phyloP scores from a whole-genome alignment of 139 green algal genomes.

The Chlorella sp. region DNA sequence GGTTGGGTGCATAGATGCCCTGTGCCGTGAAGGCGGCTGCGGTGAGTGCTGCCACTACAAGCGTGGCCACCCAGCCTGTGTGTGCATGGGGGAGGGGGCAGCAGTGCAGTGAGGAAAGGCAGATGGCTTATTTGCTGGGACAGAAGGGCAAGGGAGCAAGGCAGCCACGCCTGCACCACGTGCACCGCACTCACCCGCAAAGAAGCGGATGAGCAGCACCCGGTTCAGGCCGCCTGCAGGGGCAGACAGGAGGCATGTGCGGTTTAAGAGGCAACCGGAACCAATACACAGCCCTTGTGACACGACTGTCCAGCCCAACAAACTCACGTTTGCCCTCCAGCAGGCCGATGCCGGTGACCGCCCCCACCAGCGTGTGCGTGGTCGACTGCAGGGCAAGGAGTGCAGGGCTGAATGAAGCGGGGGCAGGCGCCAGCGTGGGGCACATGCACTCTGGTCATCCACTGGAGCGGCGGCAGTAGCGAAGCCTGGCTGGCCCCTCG shows the following conservation, averaged over 20 bases:
- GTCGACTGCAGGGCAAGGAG: too few relatives aligned
- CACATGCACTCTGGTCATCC: too few relatives aligned
- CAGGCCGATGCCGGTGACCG: slow-evolving; percentile 64
- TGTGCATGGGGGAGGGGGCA: background rate
- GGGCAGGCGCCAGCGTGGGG: too few relatives aligned
- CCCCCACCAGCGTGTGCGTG: slow-evolving; percentile 55
- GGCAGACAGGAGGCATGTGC: background rate
- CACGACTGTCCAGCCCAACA: background rate
- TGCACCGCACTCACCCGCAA: background rate
- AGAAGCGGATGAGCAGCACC: slow-evolving; percentile 44
- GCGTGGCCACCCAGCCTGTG: slow-evolving; percentile 25
- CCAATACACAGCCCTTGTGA: too few relatives aligned
- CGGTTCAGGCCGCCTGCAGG: slow-evolving; percentile 57
- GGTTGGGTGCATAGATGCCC: slow-evolving; percentile 32
- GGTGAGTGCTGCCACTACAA: slow-evolving; percentile 22
- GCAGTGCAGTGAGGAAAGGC: background rate
- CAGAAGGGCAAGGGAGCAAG: too few relatives aligned
- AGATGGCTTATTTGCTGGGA: too few relatives aligned
- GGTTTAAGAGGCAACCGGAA: too few relatives aligned
- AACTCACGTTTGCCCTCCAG: slow-evolving; percentile 45
- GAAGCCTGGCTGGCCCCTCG: too few relatives aligned
- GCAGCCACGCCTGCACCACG: too few relatives aligned
- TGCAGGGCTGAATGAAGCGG: too few relatives aligned
- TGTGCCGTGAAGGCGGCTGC: slow-evolving; percentile 34
- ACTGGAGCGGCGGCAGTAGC: too few relatives aligned